Conservation (phyloP, 129 eudicot species). For the Deinandra increscens region DNA sequence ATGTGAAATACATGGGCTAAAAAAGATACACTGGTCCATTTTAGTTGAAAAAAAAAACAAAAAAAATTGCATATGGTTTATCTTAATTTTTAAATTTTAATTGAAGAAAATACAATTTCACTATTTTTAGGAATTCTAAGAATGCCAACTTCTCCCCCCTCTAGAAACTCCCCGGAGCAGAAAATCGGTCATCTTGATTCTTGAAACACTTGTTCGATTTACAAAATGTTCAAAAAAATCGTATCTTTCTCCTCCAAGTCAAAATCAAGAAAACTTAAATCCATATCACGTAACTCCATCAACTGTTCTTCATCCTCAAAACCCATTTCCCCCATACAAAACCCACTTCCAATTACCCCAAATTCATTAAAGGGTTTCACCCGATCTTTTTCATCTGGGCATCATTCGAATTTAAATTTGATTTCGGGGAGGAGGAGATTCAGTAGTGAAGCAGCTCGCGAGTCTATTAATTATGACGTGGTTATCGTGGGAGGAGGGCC, state of each 20-base stretch:
- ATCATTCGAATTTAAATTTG: constrained; percentile 26
- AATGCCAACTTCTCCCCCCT: not conserved
- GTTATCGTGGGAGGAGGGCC: constrained; percentile 97
- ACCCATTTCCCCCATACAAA: constrained; percentile 3
- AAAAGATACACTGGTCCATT: too few species aligned
- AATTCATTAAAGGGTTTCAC: not conserved
- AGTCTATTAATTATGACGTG: constrained; percentile 72
- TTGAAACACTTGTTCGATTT: not conserved
- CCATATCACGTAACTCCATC: not conserved
- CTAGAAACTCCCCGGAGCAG: not conserved
- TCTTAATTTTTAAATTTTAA: too few species aligned
- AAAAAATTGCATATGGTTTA: too few species aligned
- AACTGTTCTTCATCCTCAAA: constrained; percentile 8
- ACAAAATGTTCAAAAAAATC: constrained; percentile 32
- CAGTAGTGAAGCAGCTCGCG: constrained; percentile 54
- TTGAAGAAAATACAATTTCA: too few species aligned
- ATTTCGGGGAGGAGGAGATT: constrained; percentile 33
- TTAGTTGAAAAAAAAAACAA: too few species aligned
- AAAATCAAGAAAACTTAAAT: constrained; percentile 23
- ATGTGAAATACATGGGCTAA: too few species aligned
- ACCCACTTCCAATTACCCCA: constrained; percentile 3
- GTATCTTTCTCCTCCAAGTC: constrained; percentile 24
- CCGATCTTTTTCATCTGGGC: constrained; percentile 42
- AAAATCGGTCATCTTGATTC: not conserved
- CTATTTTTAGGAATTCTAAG: not conserved